Conservation (phyloP, 768 basidiomycete genomes). For the Mrakia frigida region DNA sequence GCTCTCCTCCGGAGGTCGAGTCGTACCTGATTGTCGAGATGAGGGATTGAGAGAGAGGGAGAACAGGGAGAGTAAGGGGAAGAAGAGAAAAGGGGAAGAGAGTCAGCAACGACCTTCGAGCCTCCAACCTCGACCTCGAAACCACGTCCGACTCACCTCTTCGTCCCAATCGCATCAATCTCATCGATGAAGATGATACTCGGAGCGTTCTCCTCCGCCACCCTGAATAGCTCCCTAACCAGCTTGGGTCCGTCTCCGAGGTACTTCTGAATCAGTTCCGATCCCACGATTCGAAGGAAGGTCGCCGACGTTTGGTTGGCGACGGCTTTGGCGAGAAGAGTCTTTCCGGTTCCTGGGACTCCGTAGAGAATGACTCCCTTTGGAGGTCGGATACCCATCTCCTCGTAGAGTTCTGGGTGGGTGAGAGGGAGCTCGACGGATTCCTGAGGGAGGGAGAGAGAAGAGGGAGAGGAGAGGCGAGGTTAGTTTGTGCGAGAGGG, state of each 20-base stretch:
- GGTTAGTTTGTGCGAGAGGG: background rate
- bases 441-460: conserved; percentile 55
- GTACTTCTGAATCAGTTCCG: conserved; percentile 98
- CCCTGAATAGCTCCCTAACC: conserved; percentile 92
- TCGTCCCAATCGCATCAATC: conserved; percentile 96
- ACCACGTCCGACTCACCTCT: conserved; percentile 56
- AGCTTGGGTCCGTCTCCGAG: conserved; percentile 98
- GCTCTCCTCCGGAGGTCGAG: conserved; percentile 95
- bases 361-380: conserved; percentile 99
- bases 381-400: conserved; percentile 99
- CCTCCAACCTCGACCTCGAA: background rate
- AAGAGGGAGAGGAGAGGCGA: background rate
- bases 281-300: conserved; percentile 94
- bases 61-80: too few species aligned
- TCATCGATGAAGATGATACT: conserved; percentile 99
- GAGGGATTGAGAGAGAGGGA: too few species aligned
- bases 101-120: background rate
- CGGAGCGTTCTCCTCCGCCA: conserved; percentile 95
- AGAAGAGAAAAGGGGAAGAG: background rate
- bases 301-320: conserved; percentile 98
- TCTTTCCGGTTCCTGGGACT: conserved; percentile 97
- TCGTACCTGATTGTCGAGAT: conserved; percentile 94
- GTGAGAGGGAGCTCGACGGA: conserved; percentile 95
- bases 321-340: conserved; percentile 92
- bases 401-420: conserved; percentile 96